phyloP scores from a whole-genome alignment of 75 land plant genomes.

The Cryptomeria japonica region DNA sequence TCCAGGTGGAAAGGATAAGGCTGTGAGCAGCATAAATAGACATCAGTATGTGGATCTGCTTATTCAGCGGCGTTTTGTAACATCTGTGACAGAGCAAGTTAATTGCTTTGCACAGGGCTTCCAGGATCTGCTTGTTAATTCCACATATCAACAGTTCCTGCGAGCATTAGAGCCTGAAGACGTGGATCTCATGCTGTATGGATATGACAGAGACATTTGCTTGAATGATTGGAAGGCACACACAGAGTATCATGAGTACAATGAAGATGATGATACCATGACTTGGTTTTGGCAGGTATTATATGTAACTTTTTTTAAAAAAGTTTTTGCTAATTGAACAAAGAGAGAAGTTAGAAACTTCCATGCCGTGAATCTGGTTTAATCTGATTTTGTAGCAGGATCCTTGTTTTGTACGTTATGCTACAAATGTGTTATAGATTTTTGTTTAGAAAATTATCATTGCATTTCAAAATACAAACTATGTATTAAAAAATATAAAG shows the following conservation, averaged over 20 bases:
- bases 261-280: slow-evolving; percentile 40
- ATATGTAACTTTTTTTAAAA: not conserved
- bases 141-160: slow-evolving; percentile 39
- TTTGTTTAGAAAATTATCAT: not conserved
- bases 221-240: slow-evolving; percentile 65
- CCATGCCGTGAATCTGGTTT: not conserved
- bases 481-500: not conserved
- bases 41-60: slow-evolving; percentile 65
- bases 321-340: not conserved
- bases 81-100: slow-evolving; percentile 66
- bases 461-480: not conserved
- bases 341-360: not conserved
- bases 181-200: slow-evolving; percentile 46
- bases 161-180: slow-evolving; percentile 49
- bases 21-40: slow-evolving; percentile 77
- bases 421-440: not conserved
- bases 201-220: slow-evolving; percentile 43
- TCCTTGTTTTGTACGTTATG: not conserved
- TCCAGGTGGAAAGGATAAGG: slow-evolving; percentile 65
- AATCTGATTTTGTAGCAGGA: not conserved
- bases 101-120: slow-evolving; percentile 75
- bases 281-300: slow-evolving; percentile 78
- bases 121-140: slow-evolving; percentile 57
- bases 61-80: slow-evolving; percentile 66
- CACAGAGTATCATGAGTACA: slow-evolving; percentile 72